Evolutionary conservation across 2,329 filamentous ascomycete species (phyloP), one percentile per base, ranked within the genome.

Genomic region (Clonostachys sp.): DNA sequence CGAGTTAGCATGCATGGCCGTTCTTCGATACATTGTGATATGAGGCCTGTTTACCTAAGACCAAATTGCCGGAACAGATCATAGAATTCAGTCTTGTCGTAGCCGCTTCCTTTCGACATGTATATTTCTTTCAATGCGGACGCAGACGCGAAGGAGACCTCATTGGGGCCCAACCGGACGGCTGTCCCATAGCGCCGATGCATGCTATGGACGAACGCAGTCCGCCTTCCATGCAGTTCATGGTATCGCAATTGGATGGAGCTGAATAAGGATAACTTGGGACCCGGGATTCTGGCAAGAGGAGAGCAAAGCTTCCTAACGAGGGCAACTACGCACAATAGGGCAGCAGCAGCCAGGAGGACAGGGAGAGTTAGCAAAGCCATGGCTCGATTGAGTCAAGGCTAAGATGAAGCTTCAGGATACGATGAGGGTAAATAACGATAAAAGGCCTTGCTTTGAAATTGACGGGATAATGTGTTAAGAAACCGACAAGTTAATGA

Each of bases 51-150:
- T 30, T 30, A 30, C 24, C 24, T 30, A 1, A 30, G 24, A 30
- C 24, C 24, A 30, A 30, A 30, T 30, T 30, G 24, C 10, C 17
- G 36, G 51, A 86, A 85, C 16, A 85, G 60, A 51, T 81, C 65
- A 55, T 86, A 86, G 53, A 84, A 84, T 48, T 80, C 75, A 0
- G 80, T 83, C 66, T 84, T 85, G 57, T 85, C 79, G 57, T 80
- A 85, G 20, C 81, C 81, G 56, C 79, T 83, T 5, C 81, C 81
- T 1, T 75, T 74, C 0, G 77, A 77, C 53, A 74, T 73, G 61
- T 86, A 86, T 42, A 84, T 84, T 62, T 83, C 78, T 57, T 80
- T 84, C 45, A 84, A 62, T 0, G 77, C 81, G 9, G 71, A 66
- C 9, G 69, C 62, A 3, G 78, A 81, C 1, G 77, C 73, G 51